Evolutionary conservation across 129 eudicot species (phyloP).

Genomic region (Apium graveolens): DNA sequence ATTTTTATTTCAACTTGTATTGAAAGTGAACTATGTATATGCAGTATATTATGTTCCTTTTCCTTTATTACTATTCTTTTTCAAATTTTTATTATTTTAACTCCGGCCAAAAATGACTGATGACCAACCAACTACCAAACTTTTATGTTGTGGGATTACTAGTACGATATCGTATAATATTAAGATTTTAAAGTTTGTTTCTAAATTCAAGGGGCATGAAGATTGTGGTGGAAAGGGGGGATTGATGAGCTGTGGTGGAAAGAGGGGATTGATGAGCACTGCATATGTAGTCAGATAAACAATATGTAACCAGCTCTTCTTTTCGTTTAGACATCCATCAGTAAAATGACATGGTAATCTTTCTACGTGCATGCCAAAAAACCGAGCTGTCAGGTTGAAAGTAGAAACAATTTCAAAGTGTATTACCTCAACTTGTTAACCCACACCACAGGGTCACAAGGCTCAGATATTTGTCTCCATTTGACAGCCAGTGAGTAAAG

Average conservation of each 20-base stretch:
- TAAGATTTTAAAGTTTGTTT: neutral
- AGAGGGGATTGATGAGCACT: neutral
- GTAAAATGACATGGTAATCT: neutral
- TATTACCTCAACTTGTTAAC: slow-evolving; percentile 80
- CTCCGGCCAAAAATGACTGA: no score
- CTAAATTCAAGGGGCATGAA: neutral
- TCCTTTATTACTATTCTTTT: no score
- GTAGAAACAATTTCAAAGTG: neutral
- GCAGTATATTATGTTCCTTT: no score
- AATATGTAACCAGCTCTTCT: neutral
- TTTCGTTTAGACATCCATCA: neutral
- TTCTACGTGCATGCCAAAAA: neutral
- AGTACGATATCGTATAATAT: neutral
- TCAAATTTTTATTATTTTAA: no score
- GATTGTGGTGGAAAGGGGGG: neutral
- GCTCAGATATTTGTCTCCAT: slow-evolving; percentile 99
- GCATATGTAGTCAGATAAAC: neutral
- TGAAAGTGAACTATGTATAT: no score
- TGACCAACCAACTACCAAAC: no score
- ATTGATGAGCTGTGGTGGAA: neutral
- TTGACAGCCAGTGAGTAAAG: slow-evolving; percentile 83
- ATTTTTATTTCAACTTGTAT: no score
- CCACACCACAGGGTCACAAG: slow-evolving; percentile 98
- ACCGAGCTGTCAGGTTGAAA: neutral
- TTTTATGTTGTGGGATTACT: no score